A percentile compares a stretch with the other conserved stretches of the same genome.
phyloP scores from a whole-genome alignment of 345 rosid genomes.

The Dipteronia dyeriana region DNA sequence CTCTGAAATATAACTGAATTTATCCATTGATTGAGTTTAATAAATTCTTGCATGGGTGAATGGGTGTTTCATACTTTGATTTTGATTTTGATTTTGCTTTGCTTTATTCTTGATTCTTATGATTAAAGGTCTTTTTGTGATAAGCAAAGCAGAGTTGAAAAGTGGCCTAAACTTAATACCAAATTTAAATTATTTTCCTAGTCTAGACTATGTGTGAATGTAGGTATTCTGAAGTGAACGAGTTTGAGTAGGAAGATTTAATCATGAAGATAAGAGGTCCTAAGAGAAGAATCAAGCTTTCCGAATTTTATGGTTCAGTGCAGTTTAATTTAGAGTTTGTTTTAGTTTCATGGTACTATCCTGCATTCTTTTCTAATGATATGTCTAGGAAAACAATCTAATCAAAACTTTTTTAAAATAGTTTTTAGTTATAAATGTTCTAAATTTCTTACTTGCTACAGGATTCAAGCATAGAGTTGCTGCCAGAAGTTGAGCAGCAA shows the following conservation, averaged over 20 bases:
- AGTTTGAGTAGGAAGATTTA: slow-evolving; percentile 3
- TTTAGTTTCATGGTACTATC: background rate
- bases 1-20: background rate
- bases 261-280: background rate
- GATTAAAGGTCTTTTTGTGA: background rate
- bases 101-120: slow-evolving; percentile 1
- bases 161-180: background rate
- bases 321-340: slow-evolving; percentile 9
- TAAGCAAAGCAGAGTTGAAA: background rate
- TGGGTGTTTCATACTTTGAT: background rate
- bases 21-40: background rate
- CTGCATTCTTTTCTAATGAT: background rate
- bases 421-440: slow-evolving; percentile 1
- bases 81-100: slow-evolving; percentile 11
- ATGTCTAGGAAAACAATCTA: background rate
- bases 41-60: background rate
- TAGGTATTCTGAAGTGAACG: background rate
- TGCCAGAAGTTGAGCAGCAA: slow-evolving; percentile 74
- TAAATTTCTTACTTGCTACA: slow-evolving; percentile 38
- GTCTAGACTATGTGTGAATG: background rate
- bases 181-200: background rate
- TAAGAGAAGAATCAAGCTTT: background rate
- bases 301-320: background rate
- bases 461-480: slow-evolving; percentile 64
- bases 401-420: background rate